Evolutionary conservation across 2,329 filamentous ascomycete species (phyloP).

Genomic region (Neonectria hederae): DNA sequence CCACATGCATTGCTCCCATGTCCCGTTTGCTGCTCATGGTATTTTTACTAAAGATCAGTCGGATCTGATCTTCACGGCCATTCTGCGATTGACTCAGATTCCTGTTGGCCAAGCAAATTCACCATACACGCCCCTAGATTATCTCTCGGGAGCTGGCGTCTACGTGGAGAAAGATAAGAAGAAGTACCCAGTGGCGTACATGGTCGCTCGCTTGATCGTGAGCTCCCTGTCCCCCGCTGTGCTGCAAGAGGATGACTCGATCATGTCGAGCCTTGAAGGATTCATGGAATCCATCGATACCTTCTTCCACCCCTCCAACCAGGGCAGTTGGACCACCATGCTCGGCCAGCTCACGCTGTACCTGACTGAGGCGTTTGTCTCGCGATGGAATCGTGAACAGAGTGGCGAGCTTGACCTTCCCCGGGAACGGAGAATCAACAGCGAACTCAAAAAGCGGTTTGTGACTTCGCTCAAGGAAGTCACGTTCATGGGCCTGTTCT

Average conservation of each 20-base stretch:
- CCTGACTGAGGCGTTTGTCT: conserved; percentile 94
- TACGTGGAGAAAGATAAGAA: conserved; percentile 93
- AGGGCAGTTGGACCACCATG: conserved; percentile 89
- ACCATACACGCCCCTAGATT: conserved; percentile 87
- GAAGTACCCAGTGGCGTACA: conserved; percentile 90
- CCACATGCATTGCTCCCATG: conserved; percentile 76
- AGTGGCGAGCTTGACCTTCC: conserved; percentile 92
- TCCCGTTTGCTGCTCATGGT: conserved; percentile 85
- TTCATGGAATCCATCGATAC: conserved; percentile 96
- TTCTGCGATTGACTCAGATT: conserved; percentile 90
- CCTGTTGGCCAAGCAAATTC: conserved; percentile 96
- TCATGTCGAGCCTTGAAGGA: conserved; percentile 86
- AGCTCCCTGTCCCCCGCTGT: conserved; percentile 91
- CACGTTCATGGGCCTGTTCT: conserved; percentile 97
- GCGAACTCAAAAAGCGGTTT: conserved; percentile 86
- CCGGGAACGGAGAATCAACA: conserved; percentile 78
- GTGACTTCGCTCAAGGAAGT: conserved; percentile 90
- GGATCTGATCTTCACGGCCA: conserved; percentile 89
- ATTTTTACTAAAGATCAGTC: conserved; percentile 94
- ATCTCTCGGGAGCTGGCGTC: conserved; percentile 81
- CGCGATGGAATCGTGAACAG: conserved; percentile 95
- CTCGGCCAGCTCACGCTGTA: conserved; percentile 92
- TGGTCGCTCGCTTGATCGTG: conserved; percentile 91
- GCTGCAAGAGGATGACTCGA: conserved; percentile 78
- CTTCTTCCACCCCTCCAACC: conserved; percentile 98